Evolutionary conservation across 2,329 filamentous ascomycete genomes (phyloP), one percentile per base, ranked within the genome.

Genomic region (Colletotrichum chrysophilum): DNA sequence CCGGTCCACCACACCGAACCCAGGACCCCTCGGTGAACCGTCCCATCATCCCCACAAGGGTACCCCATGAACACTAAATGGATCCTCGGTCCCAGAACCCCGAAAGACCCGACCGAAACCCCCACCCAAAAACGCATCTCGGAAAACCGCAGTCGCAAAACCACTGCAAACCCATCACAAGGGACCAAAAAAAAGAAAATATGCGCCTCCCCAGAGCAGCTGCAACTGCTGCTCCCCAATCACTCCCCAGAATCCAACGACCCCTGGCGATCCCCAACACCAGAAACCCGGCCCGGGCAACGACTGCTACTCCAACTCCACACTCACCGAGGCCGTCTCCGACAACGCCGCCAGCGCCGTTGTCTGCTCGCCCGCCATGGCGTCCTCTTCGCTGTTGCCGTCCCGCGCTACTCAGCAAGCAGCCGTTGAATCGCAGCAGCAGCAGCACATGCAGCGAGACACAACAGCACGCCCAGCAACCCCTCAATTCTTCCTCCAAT

Each of bases 401-500:
- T 56, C 3, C n/a, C 24, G 52, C 52, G 52, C 24, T 56, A 21
- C 24, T 7, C 58, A 62, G 58, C 58, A 13, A 21, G 60, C 30
- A 38, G n/a, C 32, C 58, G 58, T 61, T 61, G 28, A 14, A 21
- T 21, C 60, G 66, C 58, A 30, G 16, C 32, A 28, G 16, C 32
- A 28, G 38, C 18, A 58, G 55, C 55, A 24, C 21, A 58, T 38
- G 60, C 43, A 28, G 56, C 43, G 5, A 70, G 48, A 58, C n/a
- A 38, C 60, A 38, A 16, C 26, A 26, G 26, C 26, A 4, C 26
- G 26, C 26, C 4, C 66, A 21, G 16, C 70, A 65, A 74, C 76
- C 76, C 74, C 76, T 70, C 75, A 77, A 77, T 77, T 75, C 24
- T 75, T 77, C 76, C 76, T 77, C 76, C 76, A 77, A 77, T 77